phyloP scores from a whole-genome alignment of 2,329 filamentous ascomycete genomes.

The Ophiobolus disseminans region DNA sequence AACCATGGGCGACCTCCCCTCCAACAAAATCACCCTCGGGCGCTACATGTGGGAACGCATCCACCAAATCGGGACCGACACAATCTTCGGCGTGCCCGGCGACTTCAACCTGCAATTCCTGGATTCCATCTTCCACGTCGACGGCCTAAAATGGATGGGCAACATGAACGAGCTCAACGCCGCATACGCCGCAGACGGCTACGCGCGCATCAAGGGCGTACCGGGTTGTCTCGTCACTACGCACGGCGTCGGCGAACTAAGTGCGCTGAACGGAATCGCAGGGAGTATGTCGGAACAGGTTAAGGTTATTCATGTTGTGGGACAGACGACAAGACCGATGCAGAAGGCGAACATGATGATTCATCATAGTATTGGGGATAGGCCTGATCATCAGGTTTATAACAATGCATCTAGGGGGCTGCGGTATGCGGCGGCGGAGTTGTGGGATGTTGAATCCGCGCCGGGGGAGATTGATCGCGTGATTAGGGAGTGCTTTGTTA shows the following conservation, averaged over 20 bases:
- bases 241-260: conserved; percentile 64
- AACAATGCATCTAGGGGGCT: conserved; percentile 49
- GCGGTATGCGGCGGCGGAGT: conserved; percentile 50
- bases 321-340: conserved; percentile 52
- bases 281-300: conserved; percentile 54
- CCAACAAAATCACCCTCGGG: conserved; percentile 49
- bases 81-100: conserved; percentile 54
- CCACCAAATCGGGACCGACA: conserved; percentile 50
- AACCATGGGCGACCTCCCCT: conserved; percentile 15
- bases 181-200: conserved; percentile 65
- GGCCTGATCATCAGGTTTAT: conserved; percentile 53
- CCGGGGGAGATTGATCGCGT: conserved; percentile 54
- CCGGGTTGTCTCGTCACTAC: conserved; percentile 62
- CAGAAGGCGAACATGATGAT: conserved; percentile 55
- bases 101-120: conserved; percentile 57
- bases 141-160: conserved; percentile 56
- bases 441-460: conserved; percentile 50
- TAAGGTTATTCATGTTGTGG: conserved; percentile 56
- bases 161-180: conserved; percentile 67
- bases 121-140: conserved; percentile 51
- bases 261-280: conserved; percentile 55
- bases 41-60: conserved; percentile 54
- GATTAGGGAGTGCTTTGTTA: conserved; percentile 52
- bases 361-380: conserved; percentile 53
- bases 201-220: conserved; percentile 62